These are phyloP conservation scores for Aquanectria penicillioides DNA, from an alignment of 2,329 filamentous ascomycete species.

Conservation along the genomic window DNA sequence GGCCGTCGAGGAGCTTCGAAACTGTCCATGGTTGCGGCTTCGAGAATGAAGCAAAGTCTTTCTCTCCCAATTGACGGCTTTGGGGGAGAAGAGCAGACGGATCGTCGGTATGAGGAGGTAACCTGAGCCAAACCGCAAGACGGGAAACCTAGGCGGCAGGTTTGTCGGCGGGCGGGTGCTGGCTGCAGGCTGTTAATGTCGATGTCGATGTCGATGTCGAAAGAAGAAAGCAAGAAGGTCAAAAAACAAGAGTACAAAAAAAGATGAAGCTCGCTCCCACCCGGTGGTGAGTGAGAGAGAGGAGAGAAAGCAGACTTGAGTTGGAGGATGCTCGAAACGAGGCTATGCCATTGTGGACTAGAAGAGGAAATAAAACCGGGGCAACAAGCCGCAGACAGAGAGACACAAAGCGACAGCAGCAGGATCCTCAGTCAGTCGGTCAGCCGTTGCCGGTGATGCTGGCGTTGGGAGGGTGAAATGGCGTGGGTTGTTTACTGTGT, in stretches of 20 bases:
- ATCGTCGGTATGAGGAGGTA: slow-evolving; percentile 13
- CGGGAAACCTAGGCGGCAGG: slow-evolving; percentile 9
- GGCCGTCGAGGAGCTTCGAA: slow-evolving; percentile 47
- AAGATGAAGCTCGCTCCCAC: slow-evolving; percentile 22
- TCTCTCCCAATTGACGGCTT: slow-evolving; percentile 21
- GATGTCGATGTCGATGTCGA: neutral
- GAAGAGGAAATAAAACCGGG: slow-evolving; percentile 29
- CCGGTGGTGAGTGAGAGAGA: slow-evolving; percentile 22
- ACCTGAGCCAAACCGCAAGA: slow-evolving; percentile 15
- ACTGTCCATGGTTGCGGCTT: slow-evolving; percentile 9
- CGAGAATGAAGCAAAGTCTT: slow-evolving; percentile 7
- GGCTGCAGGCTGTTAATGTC: neutral
- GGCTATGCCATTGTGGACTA: slow-evolving; percentile 39
- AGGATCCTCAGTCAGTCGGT: slow-evolving; percentile 26
- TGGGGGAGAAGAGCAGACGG: neutral
- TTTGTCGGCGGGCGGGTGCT: neutral
- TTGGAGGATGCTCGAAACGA: slow-evolving; percentile 28
- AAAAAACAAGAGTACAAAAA: neutral
- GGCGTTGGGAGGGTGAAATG: slow-evolving; percentile 17
- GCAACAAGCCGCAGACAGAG: slow-evolving; percentile 28
- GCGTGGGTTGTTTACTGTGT: slow-evolving; percentile 39
- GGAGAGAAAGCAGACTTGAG: slow-evolving; percentile 24
- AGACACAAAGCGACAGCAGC: slow-evolving; percentile 23
- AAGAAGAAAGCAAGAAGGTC: slow-evolving; percentile 3
- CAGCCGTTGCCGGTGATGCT: slow-evolving; percentile 36